Evolutionary conservation across 768 basidiomycete species (phyloP).

Genomic region (Rhizopogon roseolus): DNA sequence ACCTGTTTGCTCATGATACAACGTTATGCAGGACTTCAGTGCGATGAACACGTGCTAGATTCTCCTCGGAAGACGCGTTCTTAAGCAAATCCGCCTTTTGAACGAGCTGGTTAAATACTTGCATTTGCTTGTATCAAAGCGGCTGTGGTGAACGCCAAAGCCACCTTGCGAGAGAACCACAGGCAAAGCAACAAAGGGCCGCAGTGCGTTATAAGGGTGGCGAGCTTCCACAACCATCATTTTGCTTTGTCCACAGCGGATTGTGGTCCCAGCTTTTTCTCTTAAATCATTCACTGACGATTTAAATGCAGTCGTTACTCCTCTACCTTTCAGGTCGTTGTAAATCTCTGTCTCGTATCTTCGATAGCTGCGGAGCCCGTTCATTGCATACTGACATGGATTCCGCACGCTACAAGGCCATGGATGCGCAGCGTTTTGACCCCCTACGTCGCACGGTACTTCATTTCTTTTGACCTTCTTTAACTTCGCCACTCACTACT

Average conservation of each 20-base stretch:
- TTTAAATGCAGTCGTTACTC: background rate
- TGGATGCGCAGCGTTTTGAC: constrained; percentile 29
- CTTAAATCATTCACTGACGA: background rate
- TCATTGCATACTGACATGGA: background rate
- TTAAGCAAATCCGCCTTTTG: background rate
- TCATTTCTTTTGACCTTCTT: constrained; percentile 6
- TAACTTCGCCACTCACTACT: constrained; percentile 16
- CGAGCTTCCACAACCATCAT: background rate
- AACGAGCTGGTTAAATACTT: background rate
- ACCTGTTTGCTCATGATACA: background rate
- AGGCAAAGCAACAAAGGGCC: background rate
- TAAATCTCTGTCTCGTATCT: background rate
- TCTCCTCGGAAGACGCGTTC: background rate
- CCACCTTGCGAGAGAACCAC: background rate
- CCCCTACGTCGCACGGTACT: constrained; percentile 23
- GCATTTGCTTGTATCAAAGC: background rate
- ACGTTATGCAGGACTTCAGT: too few species aligned
- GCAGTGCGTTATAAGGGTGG: background rate
- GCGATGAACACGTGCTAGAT: too few species aligned
- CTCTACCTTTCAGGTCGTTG: background rate
- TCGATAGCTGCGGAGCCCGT: background rate
- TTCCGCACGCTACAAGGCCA: constrained; percentile 20
- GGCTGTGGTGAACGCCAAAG: constrained; percentile 1
- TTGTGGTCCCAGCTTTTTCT: background rate
- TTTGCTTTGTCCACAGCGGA: background rate